Percentiles rank a stretch among this genome's conserved stretches.
phyloP scores from a whole-genome alignment of 805 yeast species.

The Yarrowia sp. region DNA sequence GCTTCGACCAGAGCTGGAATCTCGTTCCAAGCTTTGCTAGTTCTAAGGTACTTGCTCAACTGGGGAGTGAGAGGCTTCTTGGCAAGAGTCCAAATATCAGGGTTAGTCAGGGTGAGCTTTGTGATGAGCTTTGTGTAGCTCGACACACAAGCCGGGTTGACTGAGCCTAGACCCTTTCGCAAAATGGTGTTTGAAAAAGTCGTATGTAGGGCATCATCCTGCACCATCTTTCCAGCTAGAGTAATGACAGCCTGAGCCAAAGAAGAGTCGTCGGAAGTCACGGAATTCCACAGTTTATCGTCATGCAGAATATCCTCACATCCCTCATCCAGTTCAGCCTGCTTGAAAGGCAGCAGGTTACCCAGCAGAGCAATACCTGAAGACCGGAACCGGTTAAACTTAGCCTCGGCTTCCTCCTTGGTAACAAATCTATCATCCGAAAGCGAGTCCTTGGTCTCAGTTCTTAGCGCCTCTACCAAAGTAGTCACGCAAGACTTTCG shows the following conservation, averaged over 20 bases:
- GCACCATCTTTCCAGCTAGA: constrained; percentile 40
- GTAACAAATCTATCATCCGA: constrained; percentile 72
- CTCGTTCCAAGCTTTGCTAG: constrained; percentile 16
- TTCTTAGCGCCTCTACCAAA: constrained; percentile 50
- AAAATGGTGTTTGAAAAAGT: constrained; percentile 29
- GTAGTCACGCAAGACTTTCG: constrained; percentile 55
- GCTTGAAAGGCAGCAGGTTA: constrained; percentile 34
- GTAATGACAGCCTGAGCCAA: constrained; percentile 46
- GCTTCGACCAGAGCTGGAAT: constrained; percentile 11
- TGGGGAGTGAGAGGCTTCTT: constrained; percentile 21
- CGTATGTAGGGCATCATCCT: constrained; percentile 26
- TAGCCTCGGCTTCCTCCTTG: constrained; percentile 62
- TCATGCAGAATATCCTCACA: constrained; percentile 42
- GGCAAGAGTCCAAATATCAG: constrained; percentile 34
- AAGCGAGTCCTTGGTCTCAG: constrained; percentile 61
- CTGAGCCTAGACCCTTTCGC: constrained; percentile 32
- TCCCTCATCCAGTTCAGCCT: constrained; percentile 27
- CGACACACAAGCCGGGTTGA: constrained; percentile 11
- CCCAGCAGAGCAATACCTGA: constrained; percentile 52
- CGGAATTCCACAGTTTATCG: constrained; percentile 49
- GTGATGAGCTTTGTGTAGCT: constrained; percentile 38
- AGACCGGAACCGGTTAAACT: constrained; percentile 57
- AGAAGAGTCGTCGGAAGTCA: constrained; percentile 42
- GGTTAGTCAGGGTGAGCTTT: constrained; percentile 46
- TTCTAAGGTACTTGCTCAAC: constrained; percentile 12